phyloP scores from a whole-genome alignment of 2,329 filamentous ascomycete genomes.

The Cercospora janseana region DNA sequence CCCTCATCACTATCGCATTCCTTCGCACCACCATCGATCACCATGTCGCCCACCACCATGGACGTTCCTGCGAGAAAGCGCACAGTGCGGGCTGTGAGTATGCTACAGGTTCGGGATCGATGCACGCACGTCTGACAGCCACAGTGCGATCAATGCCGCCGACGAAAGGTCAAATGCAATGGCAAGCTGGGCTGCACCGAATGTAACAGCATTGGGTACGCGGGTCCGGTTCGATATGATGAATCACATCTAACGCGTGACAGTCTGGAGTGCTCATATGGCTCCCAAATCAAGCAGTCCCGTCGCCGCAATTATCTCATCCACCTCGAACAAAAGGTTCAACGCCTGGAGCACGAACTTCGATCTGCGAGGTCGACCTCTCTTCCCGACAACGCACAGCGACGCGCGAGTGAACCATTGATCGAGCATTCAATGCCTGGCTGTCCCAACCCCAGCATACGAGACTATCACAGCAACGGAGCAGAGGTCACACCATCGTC shows the following conservation, averaged over 20 bases:
- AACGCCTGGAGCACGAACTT: slow-evolving; percentile 13
- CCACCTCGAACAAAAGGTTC: slow-evolving; percentile 18
- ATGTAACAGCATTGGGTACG: slow-evolving; percentile 16
- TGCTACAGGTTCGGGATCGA: not conserved
- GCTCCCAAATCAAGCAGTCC: slow-evolving; percentile 18
- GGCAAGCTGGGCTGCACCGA: slow-evolving; percentile 18
- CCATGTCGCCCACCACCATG: slow-evolving; percentile 11
- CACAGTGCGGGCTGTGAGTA: slow-evolving; percentile 19
- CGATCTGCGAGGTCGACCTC: not conserved
- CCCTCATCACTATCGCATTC: not conserved
- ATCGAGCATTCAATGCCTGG: not conserved
- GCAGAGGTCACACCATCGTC: not conserved
- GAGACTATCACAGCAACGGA: slow-evolving; percentile 2
- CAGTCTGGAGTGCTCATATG: slow-evolving; percentile 20
- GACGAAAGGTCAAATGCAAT: slow-evolving; percentile 21
- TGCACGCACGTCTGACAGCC: not conserved
- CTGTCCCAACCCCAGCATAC: not conserved
- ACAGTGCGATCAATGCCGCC: slow-evolving; percentile 20
- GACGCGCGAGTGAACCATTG: not conserved
- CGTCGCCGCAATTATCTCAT: slow-evolving; percentile 13
- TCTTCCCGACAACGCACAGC: not conserved
- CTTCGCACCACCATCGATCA: not conserved
- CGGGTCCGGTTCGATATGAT: not conserved
- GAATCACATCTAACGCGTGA: not conserved
- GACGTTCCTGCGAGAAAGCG: slow-evolving; percentile 16